phyloP scores from a whole-genome alignment of 257 asterid species.

The Mitragyna speciosa region DNA sequence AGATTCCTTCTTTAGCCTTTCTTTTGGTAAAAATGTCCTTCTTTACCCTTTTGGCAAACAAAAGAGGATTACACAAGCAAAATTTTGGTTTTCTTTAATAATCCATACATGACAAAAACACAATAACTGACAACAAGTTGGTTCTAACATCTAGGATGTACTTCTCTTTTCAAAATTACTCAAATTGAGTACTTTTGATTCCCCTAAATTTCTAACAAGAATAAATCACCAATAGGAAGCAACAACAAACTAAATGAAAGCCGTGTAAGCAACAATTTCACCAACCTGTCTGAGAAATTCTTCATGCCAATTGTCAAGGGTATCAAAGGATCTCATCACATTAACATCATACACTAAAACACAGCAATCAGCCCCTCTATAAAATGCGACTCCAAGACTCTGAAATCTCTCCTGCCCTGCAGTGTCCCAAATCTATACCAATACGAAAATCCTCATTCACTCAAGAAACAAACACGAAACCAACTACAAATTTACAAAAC shows the following conservation, averaged over 20 bases:
- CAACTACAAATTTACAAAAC: neutral
- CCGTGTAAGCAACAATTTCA: constrained; percentile 2
- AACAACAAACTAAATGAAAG: constrained; percentile 7
- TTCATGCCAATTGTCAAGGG: constrained; percentile 95
- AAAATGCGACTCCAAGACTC: constrained; percentile 95
- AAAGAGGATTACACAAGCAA: neutral
- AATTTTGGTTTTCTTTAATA: neutral
- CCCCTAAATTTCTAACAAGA: neutral
- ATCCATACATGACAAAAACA: neutral
- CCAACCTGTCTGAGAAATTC: constrained; percentile 95
- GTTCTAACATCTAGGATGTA: neutral
- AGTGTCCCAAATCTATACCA: constrained; percentile 93
- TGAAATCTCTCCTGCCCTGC: constrained; percentile 99
- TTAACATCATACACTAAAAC: constrained; percentile 91
- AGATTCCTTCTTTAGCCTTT: neutral
- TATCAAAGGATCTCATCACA: constrained; percentile 83
- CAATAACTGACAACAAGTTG: too few relatives aligned
- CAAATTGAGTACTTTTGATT: neutral
- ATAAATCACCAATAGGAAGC: neutral
- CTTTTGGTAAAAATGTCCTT: too few relatives aligned
- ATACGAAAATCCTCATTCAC: constrained; percentile 3
- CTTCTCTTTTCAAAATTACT: neutral
- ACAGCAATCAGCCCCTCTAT: constrained; percentile 97
- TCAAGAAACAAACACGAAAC: neutral
- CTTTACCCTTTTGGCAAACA: neutral